phyloP scores from a whole-genome alignment of 306 rosid species.

The Casuarina equisetifolia region DNA sequence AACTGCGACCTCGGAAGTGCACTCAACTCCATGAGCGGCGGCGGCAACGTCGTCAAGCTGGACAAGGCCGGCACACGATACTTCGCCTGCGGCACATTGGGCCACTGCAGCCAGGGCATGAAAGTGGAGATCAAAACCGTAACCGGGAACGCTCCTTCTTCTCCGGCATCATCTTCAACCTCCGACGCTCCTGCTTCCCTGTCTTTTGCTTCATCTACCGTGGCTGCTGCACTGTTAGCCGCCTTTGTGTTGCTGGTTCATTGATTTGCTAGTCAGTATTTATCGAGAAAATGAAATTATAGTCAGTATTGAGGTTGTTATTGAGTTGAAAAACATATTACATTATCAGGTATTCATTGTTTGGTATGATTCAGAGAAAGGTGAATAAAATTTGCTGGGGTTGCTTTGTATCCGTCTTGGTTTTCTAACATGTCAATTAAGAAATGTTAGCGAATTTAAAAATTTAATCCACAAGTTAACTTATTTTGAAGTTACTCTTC shows the following conservation, averaged over 20 bases:
- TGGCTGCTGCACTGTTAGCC: conserved; percentile 28
- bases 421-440: neutral
- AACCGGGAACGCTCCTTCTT: conserved; percentile 46
- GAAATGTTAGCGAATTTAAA: no score
- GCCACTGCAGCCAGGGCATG: conserved; percentile 87
- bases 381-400: neutral
- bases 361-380: neutral
- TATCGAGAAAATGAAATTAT: no score
- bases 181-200: conserved; percentile 35
- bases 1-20: conserved; percentile 58
- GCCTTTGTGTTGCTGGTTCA: neutral
- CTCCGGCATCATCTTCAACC: conserved; percentile 42
- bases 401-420: neutral
- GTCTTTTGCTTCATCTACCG: conserved; percentile 20
- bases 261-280: neutral
- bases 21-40: conserved; percentile 53
- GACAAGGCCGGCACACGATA: conserved; percentile 57
- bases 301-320: neutral
- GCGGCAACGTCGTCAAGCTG: conserved; percentile 54
- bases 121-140: conserved; percentile 57
- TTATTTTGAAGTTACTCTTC: no score
- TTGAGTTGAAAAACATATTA: neutral
- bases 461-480: no score
- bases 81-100: conserved; percentile 77
- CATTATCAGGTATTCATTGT: neutral